These are phyloP conservation scores for Podila epigama DNA, from an alignment of 192 early-diverging fungal species.

Conservation along the genomic window DNA sequence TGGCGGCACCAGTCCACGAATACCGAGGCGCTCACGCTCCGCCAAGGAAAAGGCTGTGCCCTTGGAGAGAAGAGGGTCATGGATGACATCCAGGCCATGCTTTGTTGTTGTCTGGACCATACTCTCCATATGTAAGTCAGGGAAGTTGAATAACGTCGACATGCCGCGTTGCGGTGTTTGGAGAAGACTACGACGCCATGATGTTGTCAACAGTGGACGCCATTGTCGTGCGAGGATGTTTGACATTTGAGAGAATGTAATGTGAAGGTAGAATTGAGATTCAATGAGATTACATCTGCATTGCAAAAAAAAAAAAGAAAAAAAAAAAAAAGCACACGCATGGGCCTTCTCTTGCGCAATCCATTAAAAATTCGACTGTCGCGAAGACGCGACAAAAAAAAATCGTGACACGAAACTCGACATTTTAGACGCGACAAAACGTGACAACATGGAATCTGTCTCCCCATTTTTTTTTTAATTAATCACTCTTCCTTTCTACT, in stretches of 20 bases:
- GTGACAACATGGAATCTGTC: no score
- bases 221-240: no score
- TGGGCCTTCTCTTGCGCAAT: no score
- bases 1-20: constrained; percentile 61
- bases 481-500: neutral
- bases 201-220: neutral
- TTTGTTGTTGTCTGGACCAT: constrained; percentile 47
- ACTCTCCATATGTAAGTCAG: constrained; percentile 39
- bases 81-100: constrained; percentile 57
- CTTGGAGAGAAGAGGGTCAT: constrained; percentile 61
- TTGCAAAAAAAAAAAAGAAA: no score
- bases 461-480: neutral
- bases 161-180: constrained; percentile 9
- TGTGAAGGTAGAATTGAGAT: no score
- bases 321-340: no score
- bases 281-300: no score
- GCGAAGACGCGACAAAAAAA: no score
- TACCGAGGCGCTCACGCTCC: constrained; percentile 59
- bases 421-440: no score
- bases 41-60: constrained; percentile 61
- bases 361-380: no score
- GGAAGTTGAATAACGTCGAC: constrained; percentile 32
- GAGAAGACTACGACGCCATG: neutral
- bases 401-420: no score
- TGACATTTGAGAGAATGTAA: no score